These are phyloP conservation scores for Henckelia pumila DNA, from an alignment of 257 asterid genomes.

Conservation along the genomic window DNA sequence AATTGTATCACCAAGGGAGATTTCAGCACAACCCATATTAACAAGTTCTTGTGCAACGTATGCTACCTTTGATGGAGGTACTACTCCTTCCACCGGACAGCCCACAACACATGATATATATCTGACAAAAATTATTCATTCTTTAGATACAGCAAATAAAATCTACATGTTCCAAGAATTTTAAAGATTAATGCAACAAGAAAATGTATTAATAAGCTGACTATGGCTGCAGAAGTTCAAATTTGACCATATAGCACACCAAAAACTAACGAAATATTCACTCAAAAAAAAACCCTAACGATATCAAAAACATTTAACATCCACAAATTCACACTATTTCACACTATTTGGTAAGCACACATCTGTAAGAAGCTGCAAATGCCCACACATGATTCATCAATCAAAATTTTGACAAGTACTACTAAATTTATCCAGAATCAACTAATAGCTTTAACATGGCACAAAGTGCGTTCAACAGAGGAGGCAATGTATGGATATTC, in stretches of 20 bases:
- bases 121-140: constrained; percentile 39
- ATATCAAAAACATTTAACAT: not conserved
- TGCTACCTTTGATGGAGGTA: constrained; percentile 77
- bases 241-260: too few species aligned
- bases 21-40: constrained; percentile 86
- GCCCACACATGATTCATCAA: not conserved
- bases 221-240: not conserved
- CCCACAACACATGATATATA: constrained; percentile 94
- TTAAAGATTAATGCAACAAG: not conserved
- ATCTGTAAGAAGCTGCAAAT: not conserved
- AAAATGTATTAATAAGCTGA: not conserved
- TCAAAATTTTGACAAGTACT: not conserved
- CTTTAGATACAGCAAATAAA: constrained; percentile 17
- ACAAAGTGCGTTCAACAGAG: not conserved
- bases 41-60: constrained; percentile 79
- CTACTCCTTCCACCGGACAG: constrained; percentile 93
- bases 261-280: too few species aligned
- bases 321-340: too few species aligned
- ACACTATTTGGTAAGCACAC: not conserved
- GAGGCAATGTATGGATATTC: too few species aligned
- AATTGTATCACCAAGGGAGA: constrained; percentile 93
- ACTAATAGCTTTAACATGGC: not conserved
- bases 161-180: constrained; percentile 3
- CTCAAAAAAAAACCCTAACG: too few species aligned
- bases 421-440: not conserved